phyloP scores from a whole-genome alignment of 2,329 filamentous ascomycete species.

The Colletotrichum sp. region DNA sequence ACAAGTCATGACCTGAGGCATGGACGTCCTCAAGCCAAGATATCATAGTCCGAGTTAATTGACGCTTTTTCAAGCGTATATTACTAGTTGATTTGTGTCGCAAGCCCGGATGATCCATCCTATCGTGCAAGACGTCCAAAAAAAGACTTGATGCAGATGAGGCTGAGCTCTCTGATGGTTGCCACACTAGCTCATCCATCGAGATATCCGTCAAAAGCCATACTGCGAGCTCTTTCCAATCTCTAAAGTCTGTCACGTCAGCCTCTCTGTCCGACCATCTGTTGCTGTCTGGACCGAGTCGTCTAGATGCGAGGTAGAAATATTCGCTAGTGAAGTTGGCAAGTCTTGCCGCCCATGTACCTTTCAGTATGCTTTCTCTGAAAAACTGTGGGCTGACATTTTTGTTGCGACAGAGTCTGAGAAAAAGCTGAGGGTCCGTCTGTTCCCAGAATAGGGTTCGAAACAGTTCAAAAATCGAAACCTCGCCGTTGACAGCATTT shows the following conservation, averaged over 20 bases:
- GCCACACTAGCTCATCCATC: not conserved
- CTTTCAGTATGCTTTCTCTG: not conserved
- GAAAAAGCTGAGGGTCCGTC: not conserved
- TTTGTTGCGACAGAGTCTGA: not conserved
- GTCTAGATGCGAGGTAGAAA: rapidly evolving
- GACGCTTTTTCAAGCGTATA: not conserved
- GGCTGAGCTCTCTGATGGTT: not conserved
- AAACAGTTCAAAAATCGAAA: not conserved
- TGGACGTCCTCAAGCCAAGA: not conserved
- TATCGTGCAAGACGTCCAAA: no score
- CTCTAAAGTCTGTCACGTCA: not conserved
- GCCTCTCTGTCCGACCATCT: no score
- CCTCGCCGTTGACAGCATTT: rapidly evolving
- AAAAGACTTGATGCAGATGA: not conserved
- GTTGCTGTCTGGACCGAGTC: no score
- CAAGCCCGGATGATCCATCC: no score
- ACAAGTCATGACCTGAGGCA: not conserved
- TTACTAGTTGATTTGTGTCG: not conserved
- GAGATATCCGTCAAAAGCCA: not conserved
- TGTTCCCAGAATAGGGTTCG: rapidly evolving
- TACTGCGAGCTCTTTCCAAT: not conserved
- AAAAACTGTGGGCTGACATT: not conserved
- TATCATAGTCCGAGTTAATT: rapidly evolving
- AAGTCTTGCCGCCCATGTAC: rapidly evolving
- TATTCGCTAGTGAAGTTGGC: not conserved